phyloP scores from a whole-genome alignment of 2,329 filamentous ascomycete species.

The Ramularia endophylla region DNA sequence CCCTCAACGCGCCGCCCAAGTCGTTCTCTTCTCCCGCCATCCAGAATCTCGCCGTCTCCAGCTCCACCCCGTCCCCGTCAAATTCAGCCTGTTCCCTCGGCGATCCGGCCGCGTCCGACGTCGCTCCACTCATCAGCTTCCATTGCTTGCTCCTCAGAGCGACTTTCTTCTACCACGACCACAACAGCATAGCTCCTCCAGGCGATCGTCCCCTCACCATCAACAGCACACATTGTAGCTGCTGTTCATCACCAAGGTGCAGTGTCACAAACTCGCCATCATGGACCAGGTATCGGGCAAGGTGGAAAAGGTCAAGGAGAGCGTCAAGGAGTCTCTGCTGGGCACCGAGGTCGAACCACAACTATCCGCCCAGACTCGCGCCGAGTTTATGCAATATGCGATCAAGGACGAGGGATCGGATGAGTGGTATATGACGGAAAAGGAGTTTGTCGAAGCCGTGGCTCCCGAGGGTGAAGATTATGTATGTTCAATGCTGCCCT shows the following conservation, averaged over 20 bases:
- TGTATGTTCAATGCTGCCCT: constrained; percentile 45
- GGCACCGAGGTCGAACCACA: constrained; percentile 51
- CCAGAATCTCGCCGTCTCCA: no score
- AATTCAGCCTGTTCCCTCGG: no score
- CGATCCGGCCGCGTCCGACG: no score
- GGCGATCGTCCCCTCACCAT: no score
- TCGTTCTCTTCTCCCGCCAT: no score
- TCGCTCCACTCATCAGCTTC: no score
- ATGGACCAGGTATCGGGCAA: constrained; percentile 52
- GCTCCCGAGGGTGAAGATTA: constrained; percentile 84
- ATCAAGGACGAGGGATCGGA: constrained; percentile 67
- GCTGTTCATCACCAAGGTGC: constrained; percentile 14
- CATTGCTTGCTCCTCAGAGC: no score
- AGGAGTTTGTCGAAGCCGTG: constrained; percentile 88
- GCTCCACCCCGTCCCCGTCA: no score
- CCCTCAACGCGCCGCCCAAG: no score
- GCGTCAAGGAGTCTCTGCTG: constrained; percentile 48
- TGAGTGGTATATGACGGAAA: constrained; percentile 71
- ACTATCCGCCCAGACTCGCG: constrained; percentile 68
- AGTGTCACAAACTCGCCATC: constrained; percentile 26
- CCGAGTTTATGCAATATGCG: constrained; percentile 71
- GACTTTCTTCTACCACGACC: no score
- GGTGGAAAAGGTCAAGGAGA: constrained; percentile 19
- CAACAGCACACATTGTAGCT: not conserved
- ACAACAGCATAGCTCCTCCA: no score